Percentiles rank a stretch among this genome's conserved stretches.
These are phyloP conservation scores for Penicillium vulpinum DNA, from an alignment of 2,329 filamentous ascomycete species.

Conservation along the genomic window DNA sequence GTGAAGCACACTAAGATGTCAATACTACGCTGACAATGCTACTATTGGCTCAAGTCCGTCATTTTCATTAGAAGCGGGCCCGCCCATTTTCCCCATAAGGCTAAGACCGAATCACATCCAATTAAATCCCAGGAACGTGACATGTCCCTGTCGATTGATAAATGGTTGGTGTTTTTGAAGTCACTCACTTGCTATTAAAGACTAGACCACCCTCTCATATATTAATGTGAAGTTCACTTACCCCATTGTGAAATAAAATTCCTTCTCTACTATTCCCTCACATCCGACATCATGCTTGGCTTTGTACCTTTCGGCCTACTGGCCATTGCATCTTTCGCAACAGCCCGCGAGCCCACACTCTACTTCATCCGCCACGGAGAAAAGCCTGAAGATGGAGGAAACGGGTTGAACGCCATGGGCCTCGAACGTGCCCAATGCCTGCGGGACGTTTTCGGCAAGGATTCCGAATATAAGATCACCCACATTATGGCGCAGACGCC, in stretches of 20 bases:
- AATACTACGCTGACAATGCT: background rate
- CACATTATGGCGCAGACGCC: constrained; percentile 60
- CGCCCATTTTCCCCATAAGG: background rate
- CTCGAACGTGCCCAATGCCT: constrained; percentile 60
- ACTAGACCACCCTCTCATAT: background rate
- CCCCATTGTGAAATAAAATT: background rate
- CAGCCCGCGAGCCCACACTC: constrained; percentile 49
- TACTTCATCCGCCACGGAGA: constrained; percentile 67
- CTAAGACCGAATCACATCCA: background rate
- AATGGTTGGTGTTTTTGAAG: background rate
- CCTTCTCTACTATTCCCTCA: background rate
- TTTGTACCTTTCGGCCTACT: background rate
- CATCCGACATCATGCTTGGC: background rate
- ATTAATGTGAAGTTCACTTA: background rate
- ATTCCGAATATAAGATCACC: constrained; percentile 56
- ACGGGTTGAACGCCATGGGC: constrained; percentile 56
- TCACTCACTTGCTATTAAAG: background rate
- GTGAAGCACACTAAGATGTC: background rate
- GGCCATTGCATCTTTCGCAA: constrained; percentile 15
- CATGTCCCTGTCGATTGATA: background rate
- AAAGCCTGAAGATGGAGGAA: constrained; percentile 53
- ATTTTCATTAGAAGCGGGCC: background rate
- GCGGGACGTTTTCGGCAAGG: constrained; percentile 55
- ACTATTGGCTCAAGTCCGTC: background rate
- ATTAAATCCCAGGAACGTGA: background rate